Conservation (phyloP, 176 grass and related monocot genomes). For the Oryza officinalis region DNA sequence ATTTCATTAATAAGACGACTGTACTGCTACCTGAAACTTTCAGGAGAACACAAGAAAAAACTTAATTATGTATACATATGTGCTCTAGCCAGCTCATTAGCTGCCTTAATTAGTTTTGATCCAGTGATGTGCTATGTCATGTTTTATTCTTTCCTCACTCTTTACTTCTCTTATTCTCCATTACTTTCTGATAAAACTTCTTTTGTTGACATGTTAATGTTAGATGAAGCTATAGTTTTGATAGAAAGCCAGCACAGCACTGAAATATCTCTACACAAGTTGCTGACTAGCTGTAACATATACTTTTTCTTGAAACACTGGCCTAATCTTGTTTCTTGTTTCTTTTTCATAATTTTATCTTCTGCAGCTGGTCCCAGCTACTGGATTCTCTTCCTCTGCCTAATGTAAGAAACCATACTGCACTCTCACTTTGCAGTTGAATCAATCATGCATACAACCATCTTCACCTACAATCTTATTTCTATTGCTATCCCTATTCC, state of each 20-base stretch:
- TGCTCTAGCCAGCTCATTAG: not conserved
- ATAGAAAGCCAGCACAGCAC: not conserved
- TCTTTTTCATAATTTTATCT: slow-evolving; percentile 27
- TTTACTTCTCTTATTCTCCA: slow-evolving; percentile 21
- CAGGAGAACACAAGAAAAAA: not conserved
- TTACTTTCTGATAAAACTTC: slow-evolving; percentile 1
- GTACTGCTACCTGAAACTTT: not conserved
- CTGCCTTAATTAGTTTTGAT: not conserved
- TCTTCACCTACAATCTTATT: slow-evolving; percentile 29
- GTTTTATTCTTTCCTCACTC: slow-evolving; percentile 15
- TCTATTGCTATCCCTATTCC: slow-evolving; percentile 23
- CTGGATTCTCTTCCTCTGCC: slow-evolving; percentile 90
- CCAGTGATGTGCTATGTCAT: not conserved
- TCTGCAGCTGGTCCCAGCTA: slow-evolving; percentile 85
- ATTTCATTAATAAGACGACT: not conserved
- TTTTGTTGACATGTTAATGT: slow-evolving; percentile 16
- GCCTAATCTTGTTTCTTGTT: not conserved
- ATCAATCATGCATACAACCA: slow-evolving; percentile 13
- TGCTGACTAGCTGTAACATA: slow-evolving; percentile 17
- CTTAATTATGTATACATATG: not conserved
- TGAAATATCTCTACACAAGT: slow-evolving; percentile 42
- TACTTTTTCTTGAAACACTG: slow-evolving; percentile 5
- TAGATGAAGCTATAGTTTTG: slow-evolving; percentile 6
- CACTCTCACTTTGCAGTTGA: slow-evolving; percentile 6
- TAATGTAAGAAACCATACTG: slow-evolving; percentile 70